These are phyloP conservation scores for Podosphaera aphanis DNA, from an alignment of 2,329 filamentous ascomycete genomes.

Conservation along the genomic window DNA sequence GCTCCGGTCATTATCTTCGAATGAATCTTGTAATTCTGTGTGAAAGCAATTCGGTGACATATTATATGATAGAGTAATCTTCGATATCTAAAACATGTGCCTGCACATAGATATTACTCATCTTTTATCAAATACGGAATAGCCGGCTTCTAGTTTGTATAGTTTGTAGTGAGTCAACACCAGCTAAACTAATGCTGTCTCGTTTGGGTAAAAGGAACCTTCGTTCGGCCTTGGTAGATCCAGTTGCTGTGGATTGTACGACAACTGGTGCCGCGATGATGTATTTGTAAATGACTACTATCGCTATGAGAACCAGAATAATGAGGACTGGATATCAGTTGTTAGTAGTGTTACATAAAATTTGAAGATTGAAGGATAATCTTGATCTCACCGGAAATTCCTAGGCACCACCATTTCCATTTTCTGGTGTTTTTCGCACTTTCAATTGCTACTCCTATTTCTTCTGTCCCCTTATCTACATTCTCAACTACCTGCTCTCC, in stretches of 20 bases:
- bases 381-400: constrained; percentile 36
- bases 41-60: background rate
- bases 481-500: constrained; percentile 69
- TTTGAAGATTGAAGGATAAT: constrained; percentile 1
- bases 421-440: constrained; percentile 52
- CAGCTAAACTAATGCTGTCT: background rate
- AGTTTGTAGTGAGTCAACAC: background rate
- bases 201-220: background rate
- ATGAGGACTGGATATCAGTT: constrained; percentile 23
- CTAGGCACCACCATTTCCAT: constrained; percentile 81
- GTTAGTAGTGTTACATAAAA: background rate
- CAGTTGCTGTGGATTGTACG: constrained; percentile 19
- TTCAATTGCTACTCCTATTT: constrained; percentile 59
- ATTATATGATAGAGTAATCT: background rate
- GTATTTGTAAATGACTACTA: constrained; percentile 25
- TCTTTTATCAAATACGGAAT: background rate
- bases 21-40: no score
- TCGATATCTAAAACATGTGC: background rate
- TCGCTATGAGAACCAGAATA: constrained; percentile 24
- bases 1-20: no score
- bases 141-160: background rate
- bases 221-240: background rate
- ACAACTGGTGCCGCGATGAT: constrained; percentile 15
- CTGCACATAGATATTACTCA: background rate
- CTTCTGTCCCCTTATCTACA: constrained; percentile 60